phyloP scores from a whole-genome alignment of 768 basidiomycete species.

The Sarcodon aspratus region DNA sequence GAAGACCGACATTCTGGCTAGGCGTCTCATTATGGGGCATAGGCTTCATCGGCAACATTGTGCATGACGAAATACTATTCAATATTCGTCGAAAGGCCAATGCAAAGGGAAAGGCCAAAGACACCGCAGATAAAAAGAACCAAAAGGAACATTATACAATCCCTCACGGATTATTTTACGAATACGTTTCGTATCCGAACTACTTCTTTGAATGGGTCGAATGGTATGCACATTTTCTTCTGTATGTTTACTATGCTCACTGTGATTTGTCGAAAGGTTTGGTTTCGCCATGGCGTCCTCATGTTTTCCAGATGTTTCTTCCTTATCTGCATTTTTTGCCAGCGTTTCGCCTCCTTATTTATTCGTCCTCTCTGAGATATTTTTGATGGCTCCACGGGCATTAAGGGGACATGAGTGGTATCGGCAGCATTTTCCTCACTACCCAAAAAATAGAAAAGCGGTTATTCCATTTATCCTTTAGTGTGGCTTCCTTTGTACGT shows the following conservation, averaged over 20 bases:
- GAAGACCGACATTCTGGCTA: conserved; percentile 40
- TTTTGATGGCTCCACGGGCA: conserved; percentile 74
- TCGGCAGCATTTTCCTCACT: conserved; percentile 59
- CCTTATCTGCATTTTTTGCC: conserved; percentile 22
- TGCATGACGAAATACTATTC: conserved; percentile 85
- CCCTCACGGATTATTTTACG: conserved; percentile 69
- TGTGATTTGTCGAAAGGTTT: conserved; percentile 8
- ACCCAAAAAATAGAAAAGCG: conserved; percentile 65
- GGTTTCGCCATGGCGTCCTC: conserved; percentile 75
- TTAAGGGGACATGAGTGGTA: conserved; percentile 85
- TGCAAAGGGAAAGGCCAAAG: conserved; percentile 16
- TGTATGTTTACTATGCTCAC: no score
- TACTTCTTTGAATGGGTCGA: conserved; percentile 95
- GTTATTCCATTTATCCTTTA: conserved; percentile 74
- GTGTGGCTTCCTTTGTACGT: no score
- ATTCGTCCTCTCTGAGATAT: conserved; percentile 64
- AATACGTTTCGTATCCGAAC: conserved; percentile 80
- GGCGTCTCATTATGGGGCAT: conserved; percentile 57
- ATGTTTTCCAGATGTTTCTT: conserved; percentile 27
- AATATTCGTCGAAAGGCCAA: conserved; percentile 61
- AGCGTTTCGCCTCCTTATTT: conserved; percentile 63
- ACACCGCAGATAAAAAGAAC: conserved; percentile 10
- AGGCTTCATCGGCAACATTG: conserved; percentile 72
- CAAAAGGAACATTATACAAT: conserved; percentile 57
- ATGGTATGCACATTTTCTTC: conserved; percentile 32